Percentiles rank a stretch among this genome's conserved stretches.
Conservation (phyloP, 2,329 filamentous ascomycete genomes). For the Chaetomium sp. region DNA sequence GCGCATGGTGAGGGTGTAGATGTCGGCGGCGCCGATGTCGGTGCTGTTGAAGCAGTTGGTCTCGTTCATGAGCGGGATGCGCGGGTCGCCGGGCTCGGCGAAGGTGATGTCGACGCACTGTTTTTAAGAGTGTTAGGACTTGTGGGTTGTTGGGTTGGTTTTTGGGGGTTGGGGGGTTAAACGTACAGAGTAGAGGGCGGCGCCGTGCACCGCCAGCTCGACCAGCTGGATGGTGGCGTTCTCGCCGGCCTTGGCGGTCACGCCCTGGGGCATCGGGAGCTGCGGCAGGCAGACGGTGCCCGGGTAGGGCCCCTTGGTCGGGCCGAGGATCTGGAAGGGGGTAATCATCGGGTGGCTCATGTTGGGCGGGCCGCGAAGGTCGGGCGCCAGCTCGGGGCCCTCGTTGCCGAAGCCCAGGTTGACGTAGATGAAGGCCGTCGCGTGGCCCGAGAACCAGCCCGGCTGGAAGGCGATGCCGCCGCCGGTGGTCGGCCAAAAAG, state of each 20-base stretch:
- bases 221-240: conserved; percentile 89
- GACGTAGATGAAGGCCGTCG: conserved; percentile 80
- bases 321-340: conserved; percentile 81
- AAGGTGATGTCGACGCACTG: conserved; percentile 96
- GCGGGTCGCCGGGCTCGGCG: conserved; percentile 70
- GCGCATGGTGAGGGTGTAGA: conserved; percentile 69
- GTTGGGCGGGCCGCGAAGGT: conserved; percentile 66
- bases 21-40: conserved; percentile 71
- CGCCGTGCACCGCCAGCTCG: conserved; percentile 80
- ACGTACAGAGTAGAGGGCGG: conserved; percentile 76
- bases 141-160: too few species aligned
- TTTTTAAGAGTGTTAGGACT: background rate
- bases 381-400: conserved; percentile 49
- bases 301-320: conserved; percentile 79
- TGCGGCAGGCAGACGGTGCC: conserved; percentile 89
- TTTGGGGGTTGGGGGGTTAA: background rate
- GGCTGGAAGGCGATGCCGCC: conserved; percentile 90
- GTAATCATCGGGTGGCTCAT: conserved; percentile 83
- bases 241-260: conserved; percentile 75
- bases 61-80: conserved; percentile 70
- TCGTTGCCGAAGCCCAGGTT: conserved; percentile 83
- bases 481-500: conserved; percentile 85
- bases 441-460: conserved; percentile 92
- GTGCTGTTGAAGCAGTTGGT: conserved; percentile 89
- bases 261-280: conserved; percentile 75